Percentiles rank a stretch among this genome's conserved stretches.
phyloP scores from a whole-genome alignment of 768 basidiomycete species.

The Tephrocybe sp. region DNA sequence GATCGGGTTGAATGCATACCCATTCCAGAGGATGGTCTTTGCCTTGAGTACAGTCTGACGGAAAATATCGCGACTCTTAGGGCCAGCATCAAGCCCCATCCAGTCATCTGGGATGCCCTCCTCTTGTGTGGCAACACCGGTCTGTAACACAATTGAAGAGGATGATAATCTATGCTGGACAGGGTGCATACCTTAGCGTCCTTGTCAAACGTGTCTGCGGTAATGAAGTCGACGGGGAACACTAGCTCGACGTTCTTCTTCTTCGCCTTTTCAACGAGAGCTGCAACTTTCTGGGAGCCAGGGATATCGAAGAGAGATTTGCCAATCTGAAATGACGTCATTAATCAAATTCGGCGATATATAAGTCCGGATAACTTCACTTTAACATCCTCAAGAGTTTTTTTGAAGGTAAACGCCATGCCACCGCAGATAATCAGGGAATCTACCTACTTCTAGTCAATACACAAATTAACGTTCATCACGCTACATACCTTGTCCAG shows the following conservation, averaged over 20 bases:
- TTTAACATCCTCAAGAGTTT: constrained; percentile 77
- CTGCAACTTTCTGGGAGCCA: constrained; percentile 83
- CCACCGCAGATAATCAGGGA: constrained; percentile 96
- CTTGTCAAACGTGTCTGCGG: constrained; percentile 94
- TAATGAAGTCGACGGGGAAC: constrained; percentile 94
- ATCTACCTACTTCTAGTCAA: constrained; percentile 64
- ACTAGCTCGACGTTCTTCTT: constrained; percentile 90
- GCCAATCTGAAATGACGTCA: constrained; percentile 65
- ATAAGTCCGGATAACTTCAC: constrained; percentile 36
- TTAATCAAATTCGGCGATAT: background rate
- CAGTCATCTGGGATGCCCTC: constrained; percentile 91
- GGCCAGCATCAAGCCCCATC: constrained; percentile 95
- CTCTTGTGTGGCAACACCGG: constrained; percentile 70
- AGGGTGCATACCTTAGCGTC: constrained; percentile 68
- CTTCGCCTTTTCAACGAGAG: constrained; percentile 89
- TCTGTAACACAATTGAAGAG: constrained; percentile 40
- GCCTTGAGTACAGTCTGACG: constrained; percentile 76
- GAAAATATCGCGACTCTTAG: constrained; percentile 80
- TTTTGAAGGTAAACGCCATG: constrained; percentile 99
- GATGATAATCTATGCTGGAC: background rate
- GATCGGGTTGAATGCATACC: constrained; percentile 41
- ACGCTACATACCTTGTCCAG: constrained; percentile 76
- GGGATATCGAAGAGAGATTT: constrained; percentile 90
- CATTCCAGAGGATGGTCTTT: constrained; percentile 98
- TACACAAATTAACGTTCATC: background rate